Percentiles rank a stretch among this genome's conserved stretches.
phyloP scores from a whole-genome alignment of 202 grass and related monocot genomes.

The Hordeum pubiflorum region DNA sequence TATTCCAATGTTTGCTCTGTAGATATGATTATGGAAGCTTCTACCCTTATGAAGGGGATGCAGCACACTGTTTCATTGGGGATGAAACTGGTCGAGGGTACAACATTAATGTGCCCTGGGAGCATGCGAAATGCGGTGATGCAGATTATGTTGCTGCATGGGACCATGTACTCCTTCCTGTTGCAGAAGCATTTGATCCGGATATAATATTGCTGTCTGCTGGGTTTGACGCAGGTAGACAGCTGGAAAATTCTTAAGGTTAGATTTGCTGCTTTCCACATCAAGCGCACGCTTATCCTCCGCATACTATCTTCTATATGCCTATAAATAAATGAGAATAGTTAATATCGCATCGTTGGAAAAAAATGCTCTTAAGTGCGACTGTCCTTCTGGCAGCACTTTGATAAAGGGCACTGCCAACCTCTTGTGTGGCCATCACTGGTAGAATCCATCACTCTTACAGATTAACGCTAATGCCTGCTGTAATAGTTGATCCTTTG shows the following conservation, averaged over 20 bases:
- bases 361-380: neutral
- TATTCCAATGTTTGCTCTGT: constrained; percentile 25
- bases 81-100: constrained; percentile 83
- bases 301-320: neutral
- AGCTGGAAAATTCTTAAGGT: constrained; percentile 46
- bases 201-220: constrained; percentile 86
- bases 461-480: neutral
- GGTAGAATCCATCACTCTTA: neutral
- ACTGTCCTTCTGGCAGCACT: neutral
- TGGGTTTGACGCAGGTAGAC: constrained; percentile 94
- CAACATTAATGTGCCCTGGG: constrained; percentile 97
- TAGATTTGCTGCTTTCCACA: constrained; percentile 4
- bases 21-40: constrained; percentile 88
- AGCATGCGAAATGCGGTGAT: constrained; percentile 73
- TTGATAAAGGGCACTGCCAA: neutral
- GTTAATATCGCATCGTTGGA: neutral
- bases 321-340: neutral
- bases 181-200: constrained; percentile 61
- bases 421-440: neutral
- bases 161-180: constrained; percentile 82
- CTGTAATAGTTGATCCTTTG: neutral
- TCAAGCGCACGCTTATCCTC: neutral
- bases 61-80: constrained; percentile 72
- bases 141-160: constrained; percentile 86
- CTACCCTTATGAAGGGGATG: constrained; percentile 75